A percentile compares a stretch with the other conserved stretches of the same genome.
These are phyloP conservation scores for Dillenia turbinata DNA, from an alignment of 164 flowering plant species.

Conservation along the genomic window DNA sequence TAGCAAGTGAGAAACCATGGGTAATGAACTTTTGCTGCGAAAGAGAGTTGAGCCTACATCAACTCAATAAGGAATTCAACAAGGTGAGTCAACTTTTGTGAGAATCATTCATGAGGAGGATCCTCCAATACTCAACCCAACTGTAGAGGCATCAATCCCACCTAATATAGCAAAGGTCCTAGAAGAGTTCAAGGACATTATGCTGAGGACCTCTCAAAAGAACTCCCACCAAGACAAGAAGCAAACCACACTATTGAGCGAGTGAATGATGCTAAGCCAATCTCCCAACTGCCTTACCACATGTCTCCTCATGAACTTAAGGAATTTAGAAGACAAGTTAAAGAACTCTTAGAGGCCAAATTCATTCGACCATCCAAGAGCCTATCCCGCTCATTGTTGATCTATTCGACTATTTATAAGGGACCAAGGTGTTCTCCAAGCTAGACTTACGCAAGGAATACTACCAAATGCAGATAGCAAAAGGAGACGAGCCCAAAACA, in stretches of 20 bases:
- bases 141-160: too few species aligned
- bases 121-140: too few species aligned
- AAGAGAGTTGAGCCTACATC: too few species aligned
- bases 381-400: not conserved
- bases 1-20: too few species aligned
- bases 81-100: too few species aligned
- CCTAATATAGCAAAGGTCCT: not conserved
- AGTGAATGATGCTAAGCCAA: not conserved
- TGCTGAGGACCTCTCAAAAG: not conserved
- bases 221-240: not conserved
- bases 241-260: conserved; percentile 3
- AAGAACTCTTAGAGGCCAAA: not conserved
- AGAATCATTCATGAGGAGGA: too few species aligned
- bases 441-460: conserved; percentile 1
- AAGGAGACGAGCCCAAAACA: not conserved
- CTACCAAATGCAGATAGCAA: not conserved
- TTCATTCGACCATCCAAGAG: too few species aligned
- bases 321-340: not conserved
- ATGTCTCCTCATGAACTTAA: not conserved
- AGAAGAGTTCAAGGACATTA: not conserved
- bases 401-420: not conserved
- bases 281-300: not conserved
- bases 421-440: not conserved
- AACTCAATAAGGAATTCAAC: too few species aligned
- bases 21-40: too few species aligned